Evolutionary conservation across 148 eudicot species (phyloP), one percentile per base, ranked within the genome.

Genomic region (Bassia scoparia): DNA sequence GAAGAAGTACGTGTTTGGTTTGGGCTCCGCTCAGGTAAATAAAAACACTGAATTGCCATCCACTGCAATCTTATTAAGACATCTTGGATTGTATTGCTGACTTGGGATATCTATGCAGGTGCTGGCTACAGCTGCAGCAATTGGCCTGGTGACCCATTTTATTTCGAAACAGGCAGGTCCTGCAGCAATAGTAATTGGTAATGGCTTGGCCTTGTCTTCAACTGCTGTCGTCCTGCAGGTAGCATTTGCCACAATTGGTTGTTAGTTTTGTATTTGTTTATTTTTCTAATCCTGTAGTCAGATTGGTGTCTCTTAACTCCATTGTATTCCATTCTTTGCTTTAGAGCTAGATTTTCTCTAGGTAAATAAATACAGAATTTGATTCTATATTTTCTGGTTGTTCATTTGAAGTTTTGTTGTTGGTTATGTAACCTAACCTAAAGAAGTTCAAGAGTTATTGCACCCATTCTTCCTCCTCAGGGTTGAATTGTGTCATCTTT

Each of bases 141-240:
- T 89, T 65, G 99, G 97, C 50, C 70, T 95, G 78, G 70, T 90
- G 81, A 84, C 96, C 59, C 99, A 86, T 80, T 85, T 77, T 85
- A 76, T 88, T 74, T 82, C 89, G 71, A 83, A 85, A 59, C 90
- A 74, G 84, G 79, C 90, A 34, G 96, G 96, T 82, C 97, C 99
- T 76, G 99, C 99, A 76, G 93, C 97, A 70, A 82, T 95, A 75
- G 97, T 95, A 61, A 89, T 95, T 78, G 99, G 99, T 26, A 95
- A 91, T 86, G 99, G 99, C 72, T 87, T 95, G 84, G 99, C 99
- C 34, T 81, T 95, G 81, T 95, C 99, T 55, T 95, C 97, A 50
- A 95, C 99, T 70, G 99, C 99, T 78, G 99, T 95, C 80, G 99
- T 95, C 79, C 89, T 95, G 59, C 99, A 95, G 97, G 99, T 95